A percentile compares a stretch with the other conserved stretches of the same genome.
Conservation (phyloP, 768 basidiomycete species). For the Postia placenta region DNA sequence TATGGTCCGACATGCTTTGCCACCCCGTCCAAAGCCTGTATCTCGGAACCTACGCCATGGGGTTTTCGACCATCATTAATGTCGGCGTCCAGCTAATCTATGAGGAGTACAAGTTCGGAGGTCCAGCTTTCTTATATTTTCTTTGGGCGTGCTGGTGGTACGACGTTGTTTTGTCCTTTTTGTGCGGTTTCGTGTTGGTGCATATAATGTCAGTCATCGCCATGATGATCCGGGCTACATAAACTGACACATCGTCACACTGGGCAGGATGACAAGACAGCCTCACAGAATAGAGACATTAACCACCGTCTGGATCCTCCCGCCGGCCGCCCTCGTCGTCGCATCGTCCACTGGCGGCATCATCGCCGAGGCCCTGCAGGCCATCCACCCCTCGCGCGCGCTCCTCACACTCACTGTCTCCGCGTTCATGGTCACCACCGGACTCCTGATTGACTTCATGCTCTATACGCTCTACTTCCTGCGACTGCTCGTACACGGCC, state of each 20-base stretch:
- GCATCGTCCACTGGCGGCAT: constrained; percentile 45
- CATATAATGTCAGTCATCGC: constrained; percentile 37
- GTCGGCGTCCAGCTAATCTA: constrained; percentile 30
- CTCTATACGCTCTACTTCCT: constrained; percentile 42
- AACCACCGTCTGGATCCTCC: constrained; percentile 43
- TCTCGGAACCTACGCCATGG: constrained; percentile 40
- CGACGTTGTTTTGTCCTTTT: constrained; percentile 37
- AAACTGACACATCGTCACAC: neutral
- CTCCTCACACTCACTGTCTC: constrained; percentile 39
- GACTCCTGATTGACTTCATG: constrained; percentile 41
- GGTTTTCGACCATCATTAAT: constrained; percentile 37
- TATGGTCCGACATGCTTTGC: constrained; percentile 25
- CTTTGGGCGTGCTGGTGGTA: constrained; percentile 53
- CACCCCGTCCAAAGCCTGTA: constrained; percentile 41
- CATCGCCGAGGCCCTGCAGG: constrained; percentile 31
- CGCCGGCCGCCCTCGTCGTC: constrained; percentile 47
- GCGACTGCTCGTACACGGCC: constrained; percentile 36
- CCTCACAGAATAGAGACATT: constrained; percentile 34
- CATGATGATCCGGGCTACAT: neutral
- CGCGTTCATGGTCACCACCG: constrained; percentile 37
- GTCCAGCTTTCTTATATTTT: constrained; percentile 30
- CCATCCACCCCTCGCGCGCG: constrained; percentile 32
- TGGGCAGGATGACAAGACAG: constrained; percentile 38
- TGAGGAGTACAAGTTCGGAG: constrained; percentile 31
- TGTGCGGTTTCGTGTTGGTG: constrained; percentile 42